Percentiles rank a stretch among this genome's conserved stretches.
These are phyloP conservation scores for Xerocomus potaroensis DNA, from an alignment of 768 basidiomycete genomes.

Conservation along the genomic window DNA sequence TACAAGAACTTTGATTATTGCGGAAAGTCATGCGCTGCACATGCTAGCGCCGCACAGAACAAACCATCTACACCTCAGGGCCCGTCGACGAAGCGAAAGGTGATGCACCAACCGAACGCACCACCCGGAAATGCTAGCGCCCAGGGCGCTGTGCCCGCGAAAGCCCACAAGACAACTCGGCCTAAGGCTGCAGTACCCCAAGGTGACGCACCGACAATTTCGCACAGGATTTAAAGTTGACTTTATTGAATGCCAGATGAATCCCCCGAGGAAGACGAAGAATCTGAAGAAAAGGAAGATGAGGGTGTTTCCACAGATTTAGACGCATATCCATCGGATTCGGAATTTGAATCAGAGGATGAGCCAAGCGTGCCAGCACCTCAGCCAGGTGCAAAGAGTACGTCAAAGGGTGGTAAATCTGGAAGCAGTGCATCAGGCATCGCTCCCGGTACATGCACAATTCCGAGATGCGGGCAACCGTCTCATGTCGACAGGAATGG, in stretches of 20 bases:
- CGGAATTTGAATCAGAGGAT: conserved; percentile 23
- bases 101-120: conserved; percentile 5
- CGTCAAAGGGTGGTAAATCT: conserved; percentile 12
- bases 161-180: conserved; percentile 14
- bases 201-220: conserved; percentile 18
- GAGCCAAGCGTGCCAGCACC: conserved; percentile 11
- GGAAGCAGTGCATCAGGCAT: conserved; percentile 1
- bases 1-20: conserved; percentile 58
- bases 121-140: conserved; percentile 2
- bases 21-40: conserved; percentile 57
- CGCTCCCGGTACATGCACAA: conserved; percentile 42
- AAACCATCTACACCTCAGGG: conserved; percentile 16
- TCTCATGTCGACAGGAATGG: conserved; percentile 54
- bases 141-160: conserved; percentile 4
- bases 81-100: conserved; percentile 18
- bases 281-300: conserved; percentile 21
- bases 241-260: conserved; percentile 15
- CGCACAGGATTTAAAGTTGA: conserved; percentile 11
- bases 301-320: conserved; percentile 24
- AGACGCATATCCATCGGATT: conserved; percentile 32
- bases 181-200: conserved; percentile 11
- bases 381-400: conserved; percentile 5
- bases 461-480: conserved; percentile 55
- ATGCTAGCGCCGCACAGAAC: conserved; percentile 33
- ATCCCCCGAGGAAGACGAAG: conserved; percentile 25